Base-by-base conservation (phyloP, 2,329 filamentous ascomycete species). In the Fusarium sp. region DNA sequence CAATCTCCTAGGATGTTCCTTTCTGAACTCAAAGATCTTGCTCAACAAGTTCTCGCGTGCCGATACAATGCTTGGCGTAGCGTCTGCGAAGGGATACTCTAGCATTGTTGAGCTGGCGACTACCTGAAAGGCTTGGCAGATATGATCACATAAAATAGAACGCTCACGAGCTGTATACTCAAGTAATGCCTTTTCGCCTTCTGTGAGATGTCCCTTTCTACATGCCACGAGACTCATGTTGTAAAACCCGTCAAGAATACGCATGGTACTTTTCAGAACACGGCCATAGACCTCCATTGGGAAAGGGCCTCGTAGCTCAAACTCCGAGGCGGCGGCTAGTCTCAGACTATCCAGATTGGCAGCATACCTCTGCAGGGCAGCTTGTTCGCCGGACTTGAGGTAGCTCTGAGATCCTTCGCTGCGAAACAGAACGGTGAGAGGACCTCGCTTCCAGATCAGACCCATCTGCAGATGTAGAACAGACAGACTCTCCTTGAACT, bases 401-500 rank as follows among this genome's bases (percentile, higher is more conserved):
- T 96, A 98, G 60, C 93, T 91, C 79, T 97, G 95, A 35, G 86
- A 85, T 35, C 83, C 84, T 72, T 89, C 84, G 53, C 87, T 90
- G 43, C 91, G 88, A 1, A 91, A 85, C 43, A 97, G 87, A 1
- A 92, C 90, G 2, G 93, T 92, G 15, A 98, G 85, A 0, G 96
- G 96, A 6, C 97, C 96, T 35, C 95, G 90, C 82, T 96, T 97
- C 96, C 96, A 99, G 72, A 98, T 95, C 21, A 98, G 87, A 15
- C 95, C 94, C 91, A 99, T 96, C 63, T 97, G 94, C 4, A 99
- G 88, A 88, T 96, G 98, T 3, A 99, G 86, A 12, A 97, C 86
- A 7, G 94, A 93, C 2, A 98, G 87, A 1, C 95, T 96, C 76
- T 97, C 92, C 78, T 96, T 95, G 77, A 98, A 91, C 82, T 97